phyloP scores from a whole-genome alignment of 345 rosid genomes.

The Murraya paniculata region DNA sequence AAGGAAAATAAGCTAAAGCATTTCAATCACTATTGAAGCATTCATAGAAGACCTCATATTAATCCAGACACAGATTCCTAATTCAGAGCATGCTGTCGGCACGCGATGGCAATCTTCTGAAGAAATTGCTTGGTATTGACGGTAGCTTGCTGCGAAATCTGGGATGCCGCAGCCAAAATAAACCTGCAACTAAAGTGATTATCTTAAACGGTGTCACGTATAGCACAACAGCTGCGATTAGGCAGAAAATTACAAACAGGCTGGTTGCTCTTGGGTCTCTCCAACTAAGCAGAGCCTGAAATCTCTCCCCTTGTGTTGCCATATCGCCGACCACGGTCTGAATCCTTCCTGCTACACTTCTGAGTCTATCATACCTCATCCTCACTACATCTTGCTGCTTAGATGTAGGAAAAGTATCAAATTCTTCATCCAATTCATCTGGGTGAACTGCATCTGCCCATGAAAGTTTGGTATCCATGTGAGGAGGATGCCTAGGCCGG shows the following conservation, averaged over 20 bases:
- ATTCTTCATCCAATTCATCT: conserved; percentile 83
- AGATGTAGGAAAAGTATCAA: conserved; percentile 75
- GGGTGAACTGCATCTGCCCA: conserved; percentile 81
- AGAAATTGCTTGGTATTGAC: conserved; percentile 79
- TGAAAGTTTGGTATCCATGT: conserved; percentile 81
- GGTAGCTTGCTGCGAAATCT: conserved; percentile 88
- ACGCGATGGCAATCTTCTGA: conserved; percentile 72
- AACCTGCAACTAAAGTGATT: conserved; percentile 53
- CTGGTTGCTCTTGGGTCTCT: conserved; percentile 83
- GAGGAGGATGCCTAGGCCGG: conserved; percentile 69
- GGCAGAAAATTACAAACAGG: conserved; percentile 64
- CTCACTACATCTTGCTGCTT: conserved; percentile 61
- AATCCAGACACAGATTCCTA: not conserved
- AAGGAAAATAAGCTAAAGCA: not conserved
- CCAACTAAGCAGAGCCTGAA: conserved; percentile 73
- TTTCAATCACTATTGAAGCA: not conserved
- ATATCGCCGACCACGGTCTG: conserved; percentile 81
- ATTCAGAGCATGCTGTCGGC: conserved; percentile 75
- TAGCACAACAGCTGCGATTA: conserved; percentile 59
- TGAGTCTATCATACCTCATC: conserved; percentile 80
- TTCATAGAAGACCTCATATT: not conserved
- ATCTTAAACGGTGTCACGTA: conserved; percentile 72
- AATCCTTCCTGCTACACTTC: conserved; percentile 83
- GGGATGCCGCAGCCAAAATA: conserved; percentile 75
- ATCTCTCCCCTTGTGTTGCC: conserved; percentile 84